phyloP scores from a whole-genome alignment of 116 monocot species.

The Dioscorea cayenensis region DNA sequence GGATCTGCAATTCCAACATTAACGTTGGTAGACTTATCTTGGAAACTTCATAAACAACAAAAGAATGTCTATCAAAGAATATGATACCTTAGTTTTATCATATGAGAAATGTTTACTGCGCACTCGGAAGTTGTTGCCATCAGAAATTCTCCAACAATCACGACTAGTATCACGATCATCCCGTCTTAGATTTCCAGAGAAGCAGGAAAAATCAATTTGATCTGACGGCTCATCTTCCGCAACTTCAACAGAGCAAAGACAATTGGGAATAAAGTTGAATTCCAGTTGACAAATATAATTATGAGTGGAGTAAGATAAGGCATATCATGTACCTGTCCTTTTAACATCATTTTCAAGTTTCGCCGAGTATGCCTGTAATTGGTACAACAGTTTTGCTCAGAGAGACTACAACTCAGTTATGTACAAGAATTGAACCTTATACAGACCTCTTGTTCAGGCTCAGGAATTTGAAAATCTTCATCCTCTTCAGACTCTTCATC shows the following conservation, averaged over 20 bases:
- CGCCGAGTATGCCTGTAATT: slow-evolving; percentile 19
- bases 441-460: slow-evolving; percentile 48
- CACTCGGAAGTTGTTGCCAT: slow-evolving; percentile 81
- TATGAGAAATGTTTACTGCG: slow-evolving; percentile 70
- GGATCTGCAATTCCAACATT: slow-evolving; percentile 45
- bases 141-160: slow-evolving; percentile 88
- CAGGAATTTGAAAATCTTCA: slow-evolving; percentile 71
- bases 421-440: background rate
- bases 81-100: slow-evolving; percentile 81
- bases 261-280: background rate
- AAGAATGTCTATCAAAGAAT: background rate
- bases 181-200: slow-evolving; percentile 67
- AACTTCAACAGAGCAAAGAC: slow-evolving; percentile 9
- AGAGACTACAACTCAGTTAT: background rate
- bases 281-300: background rate
- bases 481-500: slow-evolving; percentile 97
- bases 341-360: slow-evolving; percentile 42
- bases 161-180: slow-evolving; percentile 73
- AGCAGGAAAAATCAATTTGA: slow-evolving; percentile 56
- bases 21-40: background rate
- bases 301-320: background rate
- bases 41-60: slow-evolving; percentile 7
- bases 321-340: slow-evolving; percentile 39
- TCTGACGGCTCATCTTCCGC: slow-evolving; percentile 29
- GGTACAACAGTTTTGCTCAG: background rate